phyloP scores from a whole-genome alignment of 495 filamentous ascomycete genomes.

The Tirmania nivea region DNA sequence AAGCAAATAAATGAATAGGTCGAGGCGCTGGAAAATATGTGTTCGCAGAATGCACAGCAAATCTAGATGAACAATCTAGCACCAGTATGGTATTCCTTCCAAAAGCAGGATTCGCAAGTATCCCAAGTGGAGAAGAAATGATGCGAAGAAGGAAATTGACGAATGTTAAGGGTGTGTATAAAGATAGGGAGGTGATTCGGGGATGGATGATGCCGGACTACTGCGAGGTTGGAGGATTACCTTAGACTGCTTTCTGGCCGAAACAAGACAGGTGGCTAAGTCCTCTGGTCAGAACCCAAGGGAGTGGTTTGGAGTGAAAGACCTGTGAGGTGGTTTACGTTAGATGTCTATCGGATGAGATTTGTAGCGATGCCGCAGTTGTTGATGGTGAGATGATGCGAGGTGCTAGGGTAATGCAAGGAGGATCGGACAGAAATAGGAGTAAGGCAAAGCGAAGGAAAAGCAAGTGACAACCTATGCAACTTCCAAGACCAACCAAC shows the following conservation, averaged over 20 bases:
- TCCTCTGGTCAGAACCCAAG: background rate
- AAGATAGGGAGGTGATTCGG: too few relatives aligned
- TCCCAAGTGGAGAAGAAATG: too few relatives aligned
- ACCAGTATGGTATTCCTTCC: background rate
- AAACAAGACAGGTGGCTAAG: background rate
- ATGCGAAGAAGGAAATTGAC: too few relatives aligned
- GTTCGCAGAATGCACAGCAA: background rate
- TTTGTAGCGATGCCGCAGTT: background rate
- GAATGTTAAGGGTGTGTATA: too few relatives aligned
- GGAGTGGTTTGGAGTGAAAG: background rate
- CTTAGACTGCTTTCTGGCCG: background rate
- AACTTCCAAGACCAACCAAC: background rate
- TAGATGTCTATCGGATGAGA: background rate
- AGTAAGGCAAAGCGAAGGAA: background rate
- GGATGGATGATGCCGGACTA: background rate
- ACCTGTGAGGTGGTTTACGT: background rate
- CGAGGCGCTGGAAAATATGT: background rate
- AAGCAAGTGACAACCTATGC: background rate
- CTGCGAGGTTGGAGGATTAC: background rate
- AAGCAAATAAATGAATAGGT: background rate
- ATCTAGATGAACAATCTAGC: background rate
- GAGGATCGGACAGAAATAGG: background rate
- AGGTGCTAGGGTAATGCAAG: background rate
- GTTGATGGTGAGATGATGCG: background rate
- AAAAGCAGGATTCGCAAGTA: too few relatives aligned